Conservation (phyloP, 2,329 filamentous ascomycete species). For the Colletotrichum sp. region DNA sequence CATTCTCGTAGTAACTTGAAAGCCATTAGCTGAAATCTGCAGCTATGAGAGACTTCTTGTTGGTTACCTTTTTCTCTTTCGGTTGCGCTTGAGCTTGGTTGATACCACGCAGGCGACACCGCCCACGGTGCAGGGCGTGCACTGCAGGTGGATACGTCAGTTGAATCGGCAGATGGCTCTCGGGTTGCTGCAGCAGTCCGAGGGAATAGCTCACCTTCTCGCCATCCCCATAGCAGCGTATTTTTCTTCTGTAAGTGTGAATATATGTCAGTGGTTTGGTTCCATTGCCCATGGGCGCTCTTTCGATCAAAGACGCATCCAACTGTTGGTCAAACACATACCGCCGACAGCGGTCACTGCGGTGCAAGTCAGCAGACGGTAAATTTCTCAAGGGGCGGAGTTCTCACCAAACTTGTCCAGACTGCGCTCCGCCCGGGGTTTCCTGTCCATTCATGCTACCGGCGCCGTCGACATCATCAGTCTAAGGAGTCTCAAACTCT, state of each 20-base stretch:
- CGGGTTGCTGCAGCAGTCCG: no score
- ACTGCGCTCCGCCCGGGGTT: not conserved
- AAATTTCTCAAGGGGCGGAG: not conserved
- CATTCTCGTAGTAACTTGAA: slow-evolving; percentile 12
- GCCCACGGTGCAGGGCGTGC: not conserved
- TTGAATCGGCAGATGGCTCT: not conserved
- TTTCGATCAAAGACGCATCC: not conserved
- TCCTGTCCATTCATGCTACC: not conserved
- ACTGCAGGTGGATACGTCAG: not conserved
- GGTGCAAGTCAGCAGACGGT: not conserved
- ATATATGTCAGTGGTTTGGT: not conserved
- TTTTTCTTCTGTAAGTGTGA: not conserved
- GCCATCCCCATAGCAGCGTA: slow-evolving; percentile 14
- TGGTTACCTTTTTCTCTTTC: slow-evolving; percentile 16
- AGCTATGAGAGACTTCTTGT: no score
- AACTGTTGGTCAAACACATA: not conserved
- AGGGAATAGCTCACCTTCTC: not conserved
- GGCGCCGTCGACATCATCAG: not conserved
- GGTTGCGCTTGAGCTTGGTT: slow-evolving; percentile 13
- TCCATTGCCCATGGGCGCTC: not conserved
- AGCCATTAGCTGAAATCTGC: not conserved
- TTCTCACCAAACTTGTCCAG: slow-evolving; percentile 14
- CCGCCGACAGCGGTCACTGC: slow-evolving; percentile 13
- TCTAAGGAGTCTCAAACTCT: no score
- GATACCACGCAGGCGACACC: slow-evolving; percentile 5